These are phyloP conservation scores for Gracilaria vermiculophylla DNA, from an alignment of 23 red algal species.

Conservation along the genomic window DNA sequence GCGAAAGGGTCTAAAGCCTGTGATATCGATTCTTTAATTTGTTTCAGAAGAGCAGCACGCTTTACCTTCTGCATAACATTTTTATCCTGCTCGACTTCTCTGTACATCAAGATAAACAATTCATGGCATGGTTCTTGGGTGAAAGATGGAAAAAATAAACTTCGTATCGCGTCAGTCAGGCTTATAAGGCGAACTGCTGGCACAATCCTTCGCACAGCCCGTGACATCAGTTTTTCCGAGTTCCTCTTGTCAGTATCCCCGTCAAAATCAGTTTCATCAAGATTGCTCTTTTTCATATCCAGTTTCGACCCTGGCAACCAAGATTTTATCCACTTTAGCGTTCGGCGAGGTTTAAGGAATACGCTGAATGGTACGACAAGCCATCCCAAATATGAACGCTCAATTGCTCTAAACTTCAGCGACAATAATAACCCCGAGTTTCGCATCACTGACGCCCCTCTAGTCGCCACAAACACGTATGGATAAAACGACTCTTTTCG, in stretches of 20 bases:
- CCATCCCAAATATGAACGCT: constrained; percentile 49
- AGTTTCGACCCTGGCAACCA: not conserved
- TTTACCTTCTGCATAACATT: not conserved
- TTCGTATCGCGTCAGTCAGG: not conserved
- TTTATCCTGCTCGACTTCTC: constrained; percentile 23
- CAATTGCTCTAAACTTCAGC: constrained; percentile 51
- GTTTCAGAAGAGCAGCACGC: constrained; percentile 13
- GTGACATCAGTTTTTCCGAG: not conserved
- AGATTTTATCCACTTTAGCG: not conserved
- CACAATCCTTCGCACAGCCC: constrained; percentile 38
- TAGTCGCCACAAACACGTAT: constrained; percentile 49
- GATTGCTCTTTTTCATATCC: not conserved
- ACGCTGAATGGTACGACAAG: constrained; percentile 21
- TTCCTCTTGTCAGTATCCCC: not conserved
- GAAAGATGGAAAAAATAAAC: constrained; percentile 39
- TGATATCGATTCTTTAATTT: constrained; percentile 15
- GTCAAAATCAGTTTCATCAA: not conserved
- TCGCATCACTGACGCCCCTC: constrained; percentile 27
- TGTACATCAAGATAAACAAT: constrained; percentile 29
- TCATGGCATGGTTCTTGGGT: constrained; percentile 60
- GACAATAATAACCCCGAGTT: constrained; percentile 22
- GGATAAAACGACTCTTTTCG: constrained; percentile 30
- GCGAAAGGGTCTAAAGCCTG: constrained; percentile 9
- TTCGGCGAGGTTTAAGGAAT: not conserved
- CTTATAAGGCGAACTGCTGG: constrained; percentile 17